Evolutionary conservation across 306 rosid species (phyloP), one percentile per base, ranked within the genome.

Genomic region (Astragalus membranaceus): DNA sequence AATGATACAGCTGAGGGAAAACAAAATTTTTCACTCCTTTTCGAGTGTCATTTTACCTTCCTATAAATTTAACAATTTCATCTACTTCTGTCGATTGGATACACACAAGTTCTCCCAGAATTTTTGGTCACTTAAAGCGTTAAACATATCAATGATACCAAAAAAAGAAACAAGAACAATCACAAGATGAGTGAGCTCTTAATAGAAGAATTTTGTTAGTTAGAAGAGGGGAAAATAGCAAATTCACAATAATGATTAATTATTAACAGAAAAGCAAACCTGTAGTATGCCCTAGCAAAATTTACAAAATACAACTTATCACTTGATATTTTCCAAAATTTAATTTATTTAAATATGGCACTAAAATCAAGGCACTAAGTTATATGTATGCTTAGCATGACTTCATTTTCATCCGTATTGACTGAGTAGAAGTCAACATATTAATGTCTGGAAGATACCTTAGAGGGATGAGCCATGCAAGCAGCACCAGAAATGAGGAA

Each of bases 391-490:
- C 50, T 69, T 62, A 65, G 64, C 12, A 54, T 20, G 44, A 56
- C 59, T 58, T 69, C 76, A 15, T 52, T 72, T 62, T 63, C 44
- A 66, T 26, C 50, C 39, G 14, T 33, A 54, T 48, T 36, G 70
- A 41, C 43, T 17, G 14, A 10, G 74, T 36, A 71, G 7, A 15
- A 46, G 50, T 50, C 60, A 62, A 23, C 50, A 52, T 37, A 62
- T 54, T 48, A 55, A 13, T 41, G 33, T 57, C 36, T 47, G 53
- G 74, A 80, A 70, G 59, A 70, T 81, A 88, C 95, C 97, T 80
- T 85, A 12, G 90, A 78, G 75, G 95, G 88, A 86, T 83, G 88
- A 12, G 85, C 87, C 83, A 88, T 72, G 72, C 49, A 80, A 46
- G 87, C 90, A 81, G 83, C 95, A 47, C 86, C 84, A 50, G 85